Evolutionary conservation across 176 grass and related monocot species (phyloP), one percentile per base, ranked within the genome.

Genomic region (Cymbopogon citratus): DNA sequence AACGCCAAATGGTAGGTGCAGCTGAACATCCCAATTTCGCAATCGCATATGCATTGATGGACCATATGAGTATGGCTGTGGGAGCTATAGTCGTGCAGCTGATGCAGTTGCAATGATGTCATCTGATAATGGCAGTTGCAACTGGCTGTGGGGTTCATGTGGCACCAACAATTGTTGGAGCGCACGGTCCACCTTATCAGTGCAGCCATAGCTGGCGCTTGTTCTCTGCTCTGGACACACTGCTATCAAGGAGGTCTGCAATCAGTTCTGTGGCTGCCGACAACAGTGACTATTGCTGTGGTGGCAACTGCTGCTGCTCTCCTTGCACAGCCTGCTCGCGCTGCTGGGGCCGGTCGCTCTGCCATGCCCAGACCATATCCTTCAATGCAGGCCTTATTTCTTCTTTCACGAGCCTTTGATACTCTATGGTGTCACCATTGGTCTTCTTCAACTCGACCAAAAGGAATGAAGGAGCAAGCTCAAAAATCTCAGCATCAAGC

Each of bases 371-470:
- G 51, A 81, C 82, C 13, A 89, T 18, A 71, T 89, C 87, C 64
- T 89, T 89, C 0, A 89, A 77, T 44, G 77, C 82, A 34, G 82
- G 87, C 66, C 84, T 90, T 63, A 93, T 80, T 65, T 81, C 87
- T 16, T 93, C 73, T 56, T 85, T 85, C 71, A 86, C 61, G 7
- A 93, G 79, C 63, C 82, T 84, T 84, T 65, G 78, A 28, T 82
- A 93, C 77, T 93, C 91, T 39, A 85, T 60, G 28, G 81, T 90
- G 65, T 93, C 91, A 25, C 91, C 91, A 27, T 44, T 75, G 23
- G 87, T 63, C 66, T 90, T 93, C 61, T 73, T 90, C 31, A 90
- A 21, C 33, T 90, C 91, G 38, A 90, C 82, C 24, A 86, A 63
- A 40, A 60, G 82, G 73, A 93, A 72, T 52, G 79, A 81, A 43